Evolutionary conservation across 1,284 basidiomycete genomes (phyloP).

Genomic region (Ceratorhiza oryzae-sativae): DNA sequence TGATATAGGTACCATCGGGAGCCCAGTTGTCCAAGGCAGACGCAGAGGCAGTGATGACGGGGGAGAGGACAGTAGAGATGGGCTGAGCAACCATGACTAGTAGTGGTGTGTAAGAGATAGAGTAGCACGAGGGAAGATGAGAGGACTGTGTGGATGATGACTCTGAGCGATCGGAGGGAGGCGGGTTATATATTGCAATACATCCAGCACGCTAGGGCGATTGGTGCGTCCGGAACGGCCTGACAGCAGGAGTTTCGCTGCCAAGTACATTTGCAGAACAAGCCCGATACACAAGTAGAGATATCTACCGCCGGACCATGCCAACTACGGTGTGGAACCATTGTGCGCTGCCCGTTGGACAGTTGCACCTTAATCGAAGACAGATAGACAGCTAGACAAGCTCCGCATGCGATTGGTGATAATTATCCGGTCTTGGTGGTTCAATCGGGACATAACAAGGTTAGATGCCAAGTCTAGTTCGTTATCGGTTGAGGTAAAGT

Average conservation of each 20-base stretch:
- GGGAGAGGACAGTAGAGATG: neutral
- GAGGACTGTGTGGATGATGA: neutral
- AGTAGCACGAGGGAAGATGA: neutral
- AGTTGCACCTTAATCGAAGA: neutral
- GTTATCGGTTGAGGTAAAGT: no score
- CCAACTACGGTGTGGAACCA: neutral
- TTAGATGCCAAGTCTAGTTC: no score
- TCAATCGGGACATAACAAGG: no score
- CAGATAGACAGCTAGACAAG: no score
- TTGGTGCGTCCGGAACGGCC: no score
- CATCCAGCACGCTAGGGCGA: no score
- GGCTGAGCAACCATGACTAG: constrained; percentile 25
- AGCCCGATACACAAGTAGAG: neutral
- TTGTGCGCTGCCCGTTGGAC: neutral
- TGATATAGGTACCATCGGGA: constrained; percentile 6
- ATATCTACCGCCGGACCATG: neutral
- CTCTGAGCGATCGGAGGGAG: neutral
- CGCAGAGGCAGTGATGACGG: neutral
- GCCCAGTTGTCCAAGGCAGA: neutral
- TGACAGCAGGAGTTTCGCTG: no score
- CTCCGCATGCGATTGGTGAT: no score
- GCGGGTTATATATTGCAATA: neutral
- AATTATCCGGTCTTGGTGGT: no score
- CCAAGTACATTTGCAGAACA: neutral
- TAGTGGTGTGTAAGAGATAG: neutral